Evolutionary conservation across 2,329 filamentous ascomycete genomes (phyloP).

Genomic region (Didymellaceae sp.): DNA sequence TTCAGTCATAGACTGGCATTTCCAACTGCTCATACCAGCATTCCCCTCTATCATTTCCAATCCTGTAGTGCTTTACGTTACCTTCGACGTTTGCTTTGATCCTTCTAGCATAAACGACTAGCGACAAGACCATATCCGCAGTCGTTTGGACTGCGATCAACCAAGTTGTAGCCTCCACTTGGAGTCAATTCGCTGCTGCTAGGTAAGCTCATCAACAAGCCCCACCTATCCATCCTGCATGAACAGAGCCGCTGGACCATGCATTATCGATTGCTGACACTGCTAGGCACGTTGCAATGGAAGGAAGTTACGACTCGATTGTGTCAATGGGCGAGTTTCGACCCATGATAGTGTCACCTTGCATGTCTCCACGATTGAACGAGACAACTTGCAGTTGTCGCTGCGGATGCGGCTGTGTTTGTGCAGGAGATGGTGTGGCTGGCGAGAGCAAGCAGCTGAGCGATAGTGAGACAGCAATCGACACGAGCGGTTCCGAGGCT

Average conservation of each 20-base stretch:
- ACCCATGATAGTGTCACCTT: conserved; percentile 12
- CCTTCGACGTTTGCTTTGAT: not conserved
- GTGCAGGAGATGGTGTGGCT: conserved; percentile 17
- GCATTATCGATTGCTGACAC: not conserved
- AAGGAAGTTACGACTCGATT: conserved; percentile 4
- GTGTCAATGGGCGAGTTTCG: conserved; percentile 4
- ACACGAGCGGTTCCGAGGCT: conserved; percentile 1
- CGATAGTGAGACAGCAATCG: conserved; percentile 9
- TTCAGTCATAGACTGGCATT: too few relatives aligned
- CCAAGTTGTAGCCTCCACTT: not conserved
- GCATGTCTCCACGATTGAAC: conserved; percentile 33
- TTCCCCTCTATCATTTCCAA: too few relatives aligned
- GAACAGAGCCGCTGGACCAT: not conserved
- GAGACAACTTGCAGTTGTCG: conserved; percentile 31
- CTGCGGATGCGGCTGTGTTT: conserved; percentile 30
- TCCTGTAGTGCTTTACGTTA: not conserved
- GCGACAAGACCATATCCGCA: not conserved
- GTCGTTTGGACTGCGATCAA: not conserved
- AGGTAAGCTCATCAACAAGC: not conserved
- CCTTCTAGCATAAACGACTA: not conserved
- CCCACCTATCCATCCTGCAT: too few relatives aligned
- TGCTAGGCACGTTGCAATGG: conserved; percentile 1
- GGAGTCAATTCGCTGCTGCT: not conserved
- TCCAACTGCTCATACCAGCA: too few relatives aligned
- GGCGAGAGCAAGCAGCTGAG: conserved; percentile 8